Evolutionary conservation across 192 early-diverging fungal species (phyloP), one percentile per base, ranked within the genome.

Genomic region (Powellomyces hirtus): DNA sequence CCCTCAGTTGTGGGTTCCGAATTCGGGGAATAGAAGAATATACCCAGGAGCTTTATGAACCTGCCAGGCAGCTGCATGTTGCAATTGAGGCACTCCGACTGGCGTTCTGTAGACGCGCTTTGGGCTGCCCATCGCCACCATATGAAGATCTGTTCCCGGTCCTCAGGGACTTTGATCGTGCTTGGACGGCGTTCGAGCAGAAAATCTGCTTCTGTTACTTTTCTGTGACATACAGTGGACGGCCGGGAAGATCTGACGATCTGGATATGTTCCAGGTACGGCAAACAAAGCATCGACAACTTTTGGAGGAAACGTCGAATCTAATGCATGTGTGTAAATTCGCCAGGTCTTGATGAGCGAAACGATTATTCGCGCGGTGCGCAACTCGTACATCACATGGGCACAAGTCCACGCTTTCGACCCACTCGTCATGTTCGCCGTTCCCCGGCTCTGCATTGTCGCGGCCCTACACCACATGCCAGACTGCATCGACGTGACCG

Each of bases 141-240:
- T 64, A 85, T 31, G 71, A 36, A 1, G 80, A 80, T n/a, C 73
- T 89, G 59, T 73, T 68, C 52, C 51, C 75, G 31, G 85, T 89
- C 31, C 69, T 89, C 30, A 55, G 66, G 38, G 86, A 88, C 64
- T 88, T 89, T 74, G 88, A 89, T 77, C 68, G 62, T 27, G 77
- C 81, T 1, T 89, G 88, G 88, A 82, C 84, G 27, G 75, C 77
- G 26, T 89, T 89, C 53, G 88, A 89, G 75, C 76, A 84, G 62
- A 81, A 84, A 58, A 81, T 89, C 61, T 89, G 88, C 75, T 84
- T 87, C 64, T 83, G 79, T 37, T 89, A 89, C 77, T 89, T 88
- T 81, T 77, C 81, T 16, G 78, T 87, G 2, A 70, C 71, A 46
- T 80, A 77, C 61, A 65, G 67, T 61, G 74, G 74, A 0, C 68